phyloP scores from a whole-genome alignment of 805 yeast species.

The Spathaspora girioi region DNA sequence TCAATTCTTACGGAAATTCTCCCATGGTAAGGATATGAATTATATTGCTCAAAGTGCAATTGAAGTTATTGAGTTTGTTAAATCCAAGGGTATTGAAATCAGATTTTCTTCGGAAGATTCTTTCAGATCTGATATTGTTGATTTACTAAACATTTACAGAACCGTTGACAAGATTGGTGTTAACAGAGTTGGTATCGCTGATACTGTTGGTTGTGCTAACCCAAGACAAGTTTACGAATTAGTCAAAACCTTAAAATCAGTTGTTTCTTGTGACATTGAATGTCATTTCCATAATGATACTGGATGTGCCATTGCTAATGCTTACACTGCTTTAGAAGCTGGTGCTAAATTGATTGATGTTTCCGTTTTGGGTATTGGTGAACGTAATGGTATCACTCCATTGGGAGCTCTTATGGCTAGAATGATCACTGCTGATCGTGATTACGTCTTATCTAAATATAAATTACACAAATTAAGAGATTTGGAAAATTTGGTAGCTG shows the following conservation, averaged over 20 bases:
- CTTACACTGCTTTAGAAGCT: constrained; percentile 60
- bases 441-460: constrained; percentile 55
- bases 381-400: constrained; percentile 61
- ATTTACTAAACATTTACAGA: constrained; percentile 53
- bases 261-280: constrained; percentile 57
- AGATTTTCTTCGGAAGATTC: constrained; percentile 60
- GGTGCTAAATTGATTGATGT: constrained; percentile 60
- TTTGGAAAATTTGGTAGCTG: constrained; percentile 56
- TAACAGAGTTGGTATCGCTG: constrained; percentile 61
- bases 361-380: constrained; percentile 59
- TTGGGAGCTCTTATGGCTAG: constrained; percentile 61
- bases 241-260: constrained; percentile 54
- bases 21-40: constrained; percentile 61
- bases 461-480: constrained; percentile 54
- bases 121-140: constrained; percentile 58
- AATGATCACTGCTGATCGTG: constrained; percentile 61
- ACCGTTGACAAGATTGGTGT: constrained; percentile 63
- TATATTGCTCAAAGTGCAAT: constrained; percentile 54
- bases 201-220: constrained; percentile 62
- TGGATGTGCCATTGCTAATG: constrained; percentile 62
- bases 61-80: constrained; percentile 58
- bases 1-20: constrained; percentile 51
- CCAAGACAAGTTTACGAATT: constrained; percentile 61
- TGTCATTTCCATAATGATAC: constrained; percentile 63
- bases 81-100: constrained; percentile 57